Base-by-base conservation (phyloP, 306 rosid species). In the Lablab purpureus region DNA sequence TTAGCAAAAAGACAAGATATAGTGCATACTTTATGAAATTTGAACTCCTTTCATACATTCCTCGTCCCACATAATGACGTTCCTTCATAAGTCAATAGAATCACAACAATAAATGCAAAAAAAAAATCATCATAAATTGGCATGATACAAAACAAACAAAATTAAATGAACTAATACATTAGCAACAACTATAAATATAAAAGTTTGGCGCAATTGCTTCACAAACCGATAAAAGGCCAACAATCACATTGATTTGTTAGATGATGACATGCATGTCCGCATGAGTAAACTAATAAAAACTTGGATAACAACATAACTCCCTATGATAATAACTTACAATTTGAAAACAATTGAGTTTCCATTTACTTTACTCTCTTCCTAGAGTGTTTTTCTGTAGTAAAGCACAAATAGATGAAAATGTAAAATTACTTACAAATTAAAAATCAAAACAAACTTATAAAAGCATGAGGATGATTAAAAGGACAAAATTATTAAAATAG, bases 201-300 rank as follows among this genome's bases (percentile, higher is more conserved):
- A 40, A 83, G 92, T 97, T 97, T 94, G 97, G 72, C 97, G 97
- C 95, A 92, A 83, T 97, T 97, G 92, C 84, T 91, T 94, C 74
- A 89, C 86, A 89, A 94, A 89, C 71, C 93, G 91, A 58, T 76
- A 45, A 94, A 65, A 77, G 99, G 74, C 92, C 89, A 94, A n/a
- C 87, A 91, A 83, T 94, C 99, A 67, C 97, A 92, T 70, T 88
- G 92, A 88, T 91, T 91, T 25, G 97, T 88, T 78, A 92, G 62
- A 47, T 6, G 87, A 83, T 89, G 99, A 82, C 93, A 92, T 30
- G 93, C 90, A 54, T 97, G 99, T 89, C 68, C 97, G 90, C 99
- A 94, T 89, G 80, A 94, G 85, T 62, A 87, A 81, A 80, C 99
- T 92, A 28, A 94, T 84, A 80, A 89, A 85, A 85, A 94, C 76